Percentiles rank a stretch among this genome's conserved stretches.
These are phyloP conservation scores for Aspergillus fumigatiaffinis DNA, from an alignment of 2,329 filamentous ascomycete species.

Conservation along the genomic window DNA sequence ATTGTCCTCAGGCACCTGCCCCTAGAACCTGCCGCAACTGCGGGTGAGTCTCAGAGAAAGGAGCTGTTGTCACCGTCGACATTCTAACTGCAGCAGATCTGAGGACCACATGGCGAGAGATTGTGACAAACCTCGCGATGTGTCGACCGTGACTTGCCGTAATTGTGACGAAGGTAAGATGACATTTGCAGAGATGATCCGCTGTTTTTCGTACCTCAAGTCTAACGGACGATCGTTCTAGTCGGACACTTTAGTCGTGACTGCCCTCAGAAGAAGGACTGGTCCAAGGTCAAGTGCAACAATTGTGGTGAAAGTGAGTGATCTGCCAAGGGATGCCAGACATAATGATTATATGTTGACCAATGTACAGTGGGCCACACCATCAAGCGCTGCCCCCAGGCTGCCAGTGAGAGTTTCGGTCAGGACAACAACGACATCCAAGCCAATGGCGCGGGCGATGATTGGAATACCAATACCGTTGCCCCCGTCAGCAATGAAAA, in stretches of 20 bases:
- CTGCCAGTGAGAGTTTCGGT: slow-evolving; percentile 15
- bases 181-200: background rate
- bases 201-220: background rate
- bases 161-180: slow-evolving; percentile 44
- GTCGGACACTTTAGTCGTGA: slow-evolving; percentile 42
- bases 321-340: background rate
- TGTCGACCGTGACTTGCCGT: slow-evolving; percentile 40
- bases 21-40: slow-evolving; percentile 44
- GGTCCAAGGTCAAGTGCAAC: slow-evolving; percentile 42
- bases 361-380: slow-evolving; percentile 41
- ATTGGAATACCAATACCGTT: background rate
- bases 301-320: slow-evolving; percentile 43
- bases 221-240: slow-evolving; percentile 15
- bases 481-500: background rate
- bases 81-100: slow-evolving; percentile 26
- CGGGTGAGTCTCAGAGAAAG: slow-evolving; percentile 28
- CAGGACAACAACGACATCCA: background rate
- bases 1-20: slow-evolving; percentile 38
- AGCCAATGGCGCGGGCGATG: background rate
- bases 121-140: slow-evolving; percentile 41
- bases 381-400: slow-evolving; percentile 34
- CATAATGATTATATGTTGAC: background rate
- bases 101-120: slow-evolving; percentile 42
- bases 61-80: background rate
- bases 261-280: slow-evolving; percentile 43